phyloP scores from a whole-genome alignment of 768 basidiomycete species.

The Boletus rubropictus region DNA sequence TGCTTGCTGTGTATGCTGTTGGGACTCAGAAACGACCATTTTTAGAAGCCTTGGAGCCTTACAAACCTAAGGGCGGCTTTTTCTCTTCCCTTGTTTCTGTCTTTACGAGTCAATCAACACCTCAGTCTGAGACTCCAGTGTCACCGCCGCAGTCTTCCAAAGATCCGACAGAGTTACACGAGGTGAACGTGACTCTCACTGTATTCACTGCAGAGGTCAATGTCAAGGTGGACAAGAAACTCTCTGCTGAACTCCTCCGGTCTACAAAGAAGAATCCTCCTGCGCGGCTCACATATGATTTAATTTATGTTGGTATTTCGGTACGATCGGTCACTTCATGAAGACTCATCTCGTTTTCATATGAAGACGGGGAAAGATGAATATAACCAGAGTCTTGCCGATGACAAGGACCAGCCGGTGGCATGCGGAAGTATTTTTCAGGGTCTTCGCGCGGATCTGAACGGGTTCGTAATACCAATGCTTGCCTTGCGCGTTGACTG shows the following conservation, averaged over 20 bases:
- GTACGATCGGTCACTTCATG: background rate
- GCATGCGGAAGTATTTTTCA: conserved; percentile 79
- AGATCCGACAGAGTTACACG: conserved; percentile 22
- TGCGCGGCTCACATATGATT: conserved; percentile 60
- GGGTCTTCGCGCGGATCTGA: conserved; percentile 80
- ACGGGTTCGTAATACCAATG: conserved; percentile 48
- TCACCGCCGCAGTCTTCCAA: conserved; percentile 13
- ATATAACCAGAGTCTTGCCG: conserved; percentile 65
- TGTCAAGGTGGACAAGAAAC: conserved; percentile 59
- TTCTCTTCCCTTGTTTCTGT: conserved; percentile 37
- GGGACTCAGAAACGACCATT: conserved; percentile 37
- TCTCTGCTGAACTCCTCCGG: conserved; percentile 69
- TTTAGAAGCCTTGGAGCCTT: conserved; percentile 28
- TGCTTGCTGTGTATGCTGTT: conserved; percentile 11
- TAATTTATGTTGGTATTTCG: conserved; percentile 55
- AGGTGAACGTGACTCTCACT: conserved; percentile 27
- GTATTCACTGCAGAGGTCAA: conserved; percentile 41
- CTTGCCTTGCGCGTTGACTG: background rate
- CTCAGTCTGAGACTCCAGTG: conserved; percentile 8
- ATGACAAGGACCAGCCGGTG: conserved; percentile 53
- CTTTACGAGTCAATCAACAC: conserved; percentile 16
- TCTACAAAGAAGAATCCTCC: conserved; percentile 97
- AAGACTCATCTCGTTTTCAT: conserved; percentile 2
- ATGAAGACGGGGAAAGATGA: conserved; percentile 74
- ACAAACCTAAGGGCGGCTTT: conserved; percentile 37